phyloP scores from a whole-genome alignment of 2,329 filamentous ascomycete species.

The Chalara sp. region DNA sequence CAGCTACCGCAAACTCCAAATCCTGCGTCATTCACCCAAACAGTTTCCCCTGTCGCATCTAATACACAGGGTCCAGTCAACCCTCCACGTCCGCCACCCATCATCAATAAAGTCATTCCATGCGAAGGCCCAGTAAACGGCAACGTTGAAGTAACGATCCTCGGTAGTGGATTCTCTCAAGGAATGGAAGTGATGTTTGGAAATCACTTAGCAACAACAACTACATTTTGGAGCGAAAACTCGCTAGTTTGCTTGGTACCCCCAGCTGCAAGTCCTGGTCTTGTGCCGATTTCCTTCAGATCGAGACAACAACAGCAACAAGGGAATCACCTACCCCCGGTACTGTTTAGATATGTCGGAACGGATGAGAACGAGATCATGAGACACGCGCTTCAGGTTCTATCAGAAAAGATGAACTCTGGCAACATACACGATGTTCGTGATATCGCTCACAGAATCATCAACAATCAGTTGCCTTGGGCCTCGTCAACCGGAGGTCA shows the following conservation, averaged over 20 bases:
- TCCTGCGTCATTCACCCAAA: conserved; percentile 39
- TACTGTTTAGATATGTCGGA: conserved; percentile 67
- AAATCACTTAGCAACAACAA: conserved; percentile 53
- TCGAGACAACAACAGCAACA: conserved; percentile 41
- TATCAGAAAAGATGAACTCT: conserved; percentile 55
- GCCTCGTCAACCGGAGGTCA: conserved; percentile 37
- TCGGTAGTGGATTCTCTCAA: conserved; percentile 75
- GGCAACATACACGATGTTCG: conserved; percentile 54
- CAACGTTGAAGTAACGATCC: conserved; percentile 79
- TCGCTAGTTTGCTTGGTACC: conserved; percentile 58
- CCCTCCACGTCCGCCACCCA: conserved; percentile 45
- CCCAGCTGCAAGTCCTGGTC: conserved; percentile 48
- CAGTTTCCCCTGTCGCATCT: conserved; percentile 43
- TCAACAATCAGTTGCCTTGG: conserved; percentile 39
- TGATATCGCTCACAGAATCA: conserved; percentile 54
- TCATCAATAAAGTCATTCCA: conserved; percentile 79
- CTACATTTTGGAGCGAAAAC: conserved; percentile 57
- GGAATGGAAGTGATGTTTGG: conserved; percentile 83
- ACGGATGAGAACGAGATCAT: conserved; percentile 64
- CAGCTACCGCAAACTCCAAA: conserved; percentile 30
- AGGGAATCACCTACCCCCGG: conserved; percentile 33
- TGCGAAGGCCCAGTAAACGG: conserved; percentile 74
- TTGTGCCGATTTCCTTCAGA: conserved; percentile 54
- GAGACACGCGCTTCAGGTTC: conserved; percentile 57
- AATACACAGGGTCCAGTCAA: conserved; percentile 35